These are phyloP conservation scores for Tolypocladium tundrense DNA, from an alignment of 2,329 filamentous ascomycete genomes.

Conservation along the genomic window DNA sequence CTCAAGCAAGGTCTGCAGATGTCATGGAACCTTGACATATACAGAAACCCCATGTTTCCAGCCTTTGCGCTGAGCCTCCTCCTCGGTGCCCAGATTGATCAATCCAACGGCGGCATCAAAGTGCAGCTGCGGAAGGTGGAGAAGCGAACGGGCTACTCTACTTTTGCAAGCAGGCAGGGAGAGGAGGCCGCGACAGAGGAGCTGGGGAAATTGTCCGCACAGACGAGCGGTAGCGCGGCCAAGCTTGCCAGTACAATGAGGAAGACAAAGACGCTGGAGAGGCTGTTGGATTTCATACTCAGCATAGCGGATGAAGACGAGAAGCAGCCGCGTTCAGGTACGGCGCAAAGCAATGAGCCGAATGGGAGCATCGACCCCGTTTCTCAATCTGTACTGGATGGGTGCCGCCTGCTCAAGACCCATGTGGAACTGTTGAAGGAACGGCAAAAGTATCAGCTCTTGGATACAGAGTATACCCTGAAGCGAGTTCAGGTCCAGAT, in stretches of 20 bases:
- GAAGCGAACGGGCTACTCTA: constrained; percentile 22
- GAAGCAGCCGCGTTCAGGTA: not conserved
- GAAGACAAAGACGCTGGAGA: constrained; percentile 23
- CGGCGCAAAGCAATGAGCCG: not conserved
- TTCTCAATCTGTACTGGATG: not conserved
- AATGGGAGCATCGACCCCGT: not conserved
- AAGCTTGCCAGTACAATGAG: constrained; percentile 26
- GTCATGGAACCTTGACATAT: constrained; percentile 16
- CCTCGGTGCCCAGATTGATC: constrained; percentile 22
- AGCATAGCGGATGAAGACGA: constrained; percentile 4
- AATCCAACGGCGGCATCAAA: constrained; percentile 21
- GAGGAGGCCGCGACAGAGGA: constrained; percentile 17
- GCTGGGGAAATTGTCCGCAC: constrained; percentile 19
- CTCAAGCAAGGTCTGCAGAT: constrained; percentile 14
- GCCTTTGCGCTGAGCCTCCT: constrained; percentile 22
- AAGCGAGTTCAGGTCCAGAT: constrained; percentile 30
- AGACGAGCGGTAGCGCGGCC: constrained; percentile 22
- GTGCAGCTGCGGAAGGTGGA: constrained; percentile 22
- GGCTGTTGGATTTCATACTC: constrained; percentile 21
- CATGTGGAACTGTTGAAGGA: constrained; percentile 19
- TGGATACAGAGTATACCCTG: constrained; percentile 24
- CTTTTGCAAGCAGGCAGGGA: constrained; percentile 17
- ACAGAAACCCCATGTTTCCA: constrained; percentile 23
- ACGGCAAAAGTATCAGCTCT: constrained; percentile 22
- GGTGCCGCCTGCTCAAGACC: constrained; percentile 12